A percentile compares a stretch with the other conserved stretches of the same genome.
Evolutionary conservation across 352 stramenopile genomes (phyloP).

Genomic region (Phytophthora pinifolia): DNA sequence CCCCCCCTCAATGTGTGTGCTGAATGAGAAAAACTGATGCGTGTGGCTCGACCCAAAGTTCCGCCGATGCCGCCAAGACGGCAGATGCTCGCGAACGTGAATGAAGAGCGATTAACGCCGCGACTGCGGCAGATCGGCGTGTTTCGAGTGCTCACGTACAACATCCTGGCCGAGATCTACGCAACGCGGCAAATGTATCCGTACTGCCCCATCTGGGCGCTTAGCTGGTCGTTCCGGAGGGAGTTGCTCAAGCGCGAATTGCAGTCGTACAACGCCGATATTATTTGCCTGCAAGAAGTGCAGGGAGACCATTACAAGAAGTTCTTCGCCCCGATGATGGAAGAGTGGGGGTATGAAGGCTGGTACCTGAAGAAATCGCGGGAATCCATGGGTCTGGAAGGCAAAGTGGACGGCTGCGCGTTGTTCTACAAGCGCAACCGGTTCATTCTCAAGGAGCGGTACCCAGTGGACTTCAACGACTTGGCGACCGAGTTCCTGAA

Average conservation of each 20-base stretch:
- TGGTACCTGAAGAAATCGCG: conserved; percentile 99
- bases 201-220: conserved; percentile 96
- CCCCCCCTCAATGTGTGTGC: conserved; percentile 11
- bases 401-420: conserved; percentile 98
- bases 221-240: conserved; percentile 96
- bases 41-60: conserved; percentile 48
- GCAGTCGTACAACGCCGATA: conserved; percentile 92
- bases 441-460: conserved; percentile 90
- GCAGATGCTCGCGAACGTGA: conserved; percentile 82
- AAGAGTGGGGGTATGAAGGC: conserved; percentile 95
- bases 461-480: conserved; percentile 98
- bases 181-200: conserved; percentile 93
- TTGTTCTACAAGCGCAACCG: conserved; percentile 96
- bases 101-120: conserved; percentile 74
- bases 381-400: conserved; percentile 96
- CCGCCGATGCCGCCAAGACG: conserved; percentile 70
- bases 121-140: conserved; percentile 75
- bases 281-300: conserved; percentile 98
- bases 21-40: conserved; percentile 27
- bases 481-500: conserved; percentile 73
- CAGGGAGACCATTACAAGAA: conserved; percentile 98
- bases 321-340: conserved; percentile 95
- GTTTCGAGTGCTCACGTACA: conserved; percentile 90
- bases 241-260: conserved; percentile 91
- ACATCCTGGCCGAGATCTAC: conserved; percentile 92